These are phyloP conservation scores for Cercospora janseana DNA, from an alignment of 2,329 filamentous ascomycete species.

Conservation along the genomic window DNA sequence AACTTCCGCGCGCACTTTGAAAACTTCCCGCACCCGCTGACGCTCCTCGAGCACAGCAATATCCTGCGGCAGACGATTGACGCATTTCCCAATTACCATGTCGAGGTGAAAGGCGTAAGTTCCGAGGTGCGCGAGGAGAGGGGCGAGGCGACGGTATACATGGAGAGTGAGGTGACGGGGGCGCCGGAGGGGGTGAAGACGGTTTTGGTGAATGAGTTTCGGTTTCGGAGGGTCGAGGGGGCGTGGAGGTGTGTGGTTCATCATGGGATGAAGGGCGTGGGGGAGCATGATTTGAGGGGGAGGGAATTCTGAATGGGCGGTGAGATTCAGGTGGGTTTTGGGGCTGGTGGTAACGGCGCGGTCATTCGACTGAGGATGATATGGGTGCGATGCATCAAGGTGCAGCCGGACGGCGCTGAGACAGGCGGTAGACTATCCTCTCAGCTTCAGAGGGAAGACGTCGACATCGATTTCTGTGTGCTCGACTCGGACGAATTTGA, in stretches of 20 bases:
- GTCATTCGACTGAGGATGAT: too few species aligned
- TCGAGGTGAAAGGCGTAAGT: constrained; percentile 4
- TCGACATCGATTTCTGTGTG: too few species aligned
- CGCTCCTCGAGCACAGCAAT: constrained; percentile 10
- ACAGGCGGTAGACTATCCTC: too few species aligned
- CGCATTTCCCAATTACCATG: constrained; percentile 14
- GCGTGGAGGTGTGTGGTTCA: constrained; percentile 16
- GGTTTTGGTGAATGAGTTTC: constrained; percentile 19
- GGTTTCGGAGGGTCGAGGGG: constrained; percentile 12
- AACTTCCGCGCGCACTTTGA: constrained; percentile 19
- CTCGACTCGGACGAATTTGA: too few species aligned
- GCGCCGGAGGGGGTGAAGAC: constrained; percentile 10
- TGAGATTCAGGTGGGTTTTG: too few species aligned
- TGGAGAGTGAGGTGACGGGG: constrained; percentile 18
- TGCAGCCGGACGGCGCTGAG: too few species aligned
- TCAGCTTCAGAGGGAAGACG: too few species aligned
- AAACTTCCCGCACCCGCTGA: constrained; percentile 17
- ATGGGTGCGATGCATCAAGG: too few species aligned
- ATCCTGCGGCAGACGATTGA: constrained; percentile 14
- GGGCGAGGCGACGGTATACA: constrained; percentile 13
- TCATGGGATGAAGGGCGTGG: constrained; percentile 20
- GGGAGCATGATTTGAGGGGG: constrained; percentile 11
- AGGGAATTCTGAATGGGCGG: constrained; percentile 5
- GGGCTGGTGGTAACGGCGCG: too few species aligned
- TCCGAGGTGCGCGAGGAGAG: constrained; percentile 17